Percentiles rank a stretch among this genome's conserved stretches.
These are phyloP conservation scores for Leptoxyphium fumago DNA, from an alignment of 2,329 filamentous ascomycete species.

Conservation along the genomic window DNA sequence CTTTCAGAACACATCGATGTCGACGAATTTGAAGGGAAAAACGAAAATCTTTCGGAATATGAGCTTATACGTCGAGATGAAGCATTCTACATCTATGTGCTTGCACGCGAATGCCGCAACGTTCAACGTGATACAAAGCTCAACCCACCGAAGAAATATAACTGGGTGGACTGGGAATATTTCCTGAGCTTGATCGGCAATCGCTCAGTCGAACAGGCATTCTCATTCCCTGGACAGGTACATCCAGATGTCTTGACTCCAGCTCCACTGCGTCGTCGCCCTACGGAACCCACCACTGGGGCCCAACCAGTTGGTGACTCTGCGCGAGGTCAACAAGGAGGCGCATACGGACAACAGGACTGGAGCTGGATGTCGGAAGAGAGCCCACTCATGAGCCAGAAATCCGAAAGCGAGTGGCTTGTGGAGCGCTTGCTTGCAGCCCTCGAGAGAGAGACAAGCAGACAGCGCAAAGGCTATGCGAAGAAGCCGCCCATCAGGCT, in stretches of 20 bases:
- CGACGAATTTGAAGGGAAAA: slow-evolving; percentile 22
- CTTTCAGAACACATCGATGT: slow-evolving; percentile 22
- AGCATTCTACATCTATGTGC: slow-evolving; percentile 36
- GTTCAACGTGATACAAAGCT: slow-evolving; percentile 28
- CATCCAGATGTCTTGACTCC: slow-evolving; percentile 14
- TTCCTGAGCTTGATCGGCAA: slow-evolving; percentile 34
- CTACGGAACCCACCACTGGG: not conserved
- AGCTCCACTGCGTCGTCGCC: slow-evolving; percentile 3
- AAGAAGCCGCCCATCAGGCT: slow-evolving; percentile 17
- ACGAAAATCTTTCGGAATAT: not conserved
- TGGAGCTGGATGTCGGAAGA: slow-evolving; percentile 63
- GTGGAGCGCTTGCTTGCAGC: slow-evolving; percentile 46
- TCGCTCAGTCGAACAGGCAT: slow-evolving; percentile 25
- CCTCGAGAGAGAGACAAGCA: slow-evolving; percentile 37
- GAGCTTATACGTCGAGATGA: slow-evolving; percentile 23
- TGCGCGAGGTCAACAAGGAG: slow-evolving; percentile 5
- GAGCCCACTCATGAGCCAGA: slow-evolving; percentile 54
- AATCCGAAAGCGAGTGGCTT: slow-evolving; percentile 60
- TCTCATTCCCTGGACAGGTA: slow-evolving; percentile 5
- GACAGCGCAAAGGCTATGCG: slow-evolving; percentile 13
- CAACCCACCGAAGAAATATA: slow-evolving; percentile 22
- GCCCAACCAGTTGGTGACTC: too few species aligned
- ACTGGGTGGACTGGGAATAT: slow-evolving; percentile 31
- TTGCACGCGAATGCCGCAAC: slow-evolving; percentile 29
- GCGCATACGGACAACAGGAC: slow-evolving; percentile 12